These are phyloP conservation scores for Aegilops tauschii DNA, from an alignment of 176 grass and related monocot genomes.

Conservation along the genomic window DNA sequence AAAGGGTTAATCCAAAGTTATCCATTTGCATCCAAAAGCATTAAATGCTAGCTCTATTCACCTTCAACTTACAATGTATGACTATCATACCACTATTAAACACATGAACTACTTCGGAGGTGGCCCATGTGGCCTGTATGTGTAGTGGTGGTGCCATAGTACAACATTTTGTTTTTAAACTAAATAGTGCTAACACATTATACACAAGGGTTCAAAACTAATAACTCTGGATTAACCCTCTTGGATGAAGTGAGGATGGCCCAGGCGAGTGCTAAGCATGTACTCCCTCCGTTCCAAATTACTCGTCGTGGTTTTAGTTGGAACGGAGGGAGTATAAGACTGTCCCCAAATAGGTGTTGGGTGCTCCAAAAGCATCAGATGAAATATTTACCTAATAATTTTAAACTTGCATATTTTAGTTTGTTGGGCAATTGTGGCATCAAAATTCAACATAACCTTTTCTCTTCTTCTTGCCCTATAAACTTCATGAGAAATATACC, in stretches of 20 bases:
- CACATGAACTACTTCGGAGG: neutral
- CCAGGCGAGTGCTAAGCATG: neutral
- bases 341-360: neutral
- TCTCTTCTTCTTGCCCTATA: neutral
- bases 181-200: neutral
- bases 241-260: neutral
- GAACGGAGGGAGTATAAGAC: neutral
- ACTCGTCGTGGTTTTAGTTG: too few relatives aligned
- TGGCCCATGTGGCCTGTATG: neutral
- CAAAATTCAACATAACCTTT: neutral
- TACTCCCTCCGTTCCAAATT: too few relatives aligned
- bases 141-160: neutral
- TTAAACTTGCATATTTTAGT: neutral
- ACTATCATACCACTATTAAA: neutral
- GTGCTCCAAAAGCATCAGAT: neutral
- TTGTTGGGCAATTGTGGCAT: neutral
- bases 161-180: neutral
- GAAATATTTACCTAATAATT: neutral
- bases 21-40: neutral
- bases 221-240: neutral
- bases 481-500: neutral
- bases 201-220: neutral
- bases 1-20: neutral
- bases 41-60: constrained; percentile 1
- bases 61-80: neutral